These are phyloP conservation scores for Auricularia cornea DNA, from an alignment of 768 basidiomycete species.

Conservation along the genomic window DNA sequence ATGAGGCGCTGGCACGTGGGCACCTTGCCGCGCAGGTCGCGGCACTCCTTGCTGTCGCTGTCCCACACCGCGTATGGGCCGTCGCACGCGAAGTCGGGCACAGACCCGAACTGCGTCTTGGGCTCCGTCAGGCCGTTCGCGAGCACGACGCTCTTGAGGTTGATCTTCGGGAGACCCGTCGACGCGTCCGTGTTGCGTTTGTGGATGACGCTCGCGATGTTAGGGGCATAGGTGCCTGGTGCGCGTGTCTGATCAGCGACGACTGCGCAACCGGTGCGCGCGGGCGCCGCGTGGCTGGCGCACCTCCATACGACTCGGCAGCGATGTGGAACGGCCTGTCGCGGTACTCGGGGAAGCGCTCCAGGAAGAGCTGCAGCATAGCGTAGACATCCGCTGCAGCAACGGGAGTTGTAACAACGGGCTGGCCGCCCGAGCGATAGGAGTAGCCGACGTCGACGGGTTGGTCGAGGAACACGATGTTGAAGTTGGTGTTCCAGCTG, in stretches of 20 bases:
- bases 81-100: slow-evolving; percentile 76
- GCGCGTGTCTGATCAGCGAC: too few relatives aligned
- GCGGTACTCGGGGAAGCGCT: slow-evolving; percentile 68
- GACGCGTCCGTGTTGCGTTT: slow-evolving; percentile 55
- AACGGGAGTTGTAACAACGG: slow-evolving; percentile 70
- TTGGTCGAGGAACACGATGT: slow-evolving; percentile 31
- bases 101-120: slow-evolving; percentile 64
- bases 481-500: slow-evolving; percentile 77
- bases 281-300: too few relatives aligned
- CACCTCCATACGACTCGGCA: slow-evolving; percentile 62
- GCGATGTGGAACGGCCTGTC: slow-evolving; percentile 67
- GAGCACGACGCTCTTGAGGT: slow-evolving; percentile 75
- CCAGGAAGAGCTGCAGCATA: slow-evolving; percentile 73
- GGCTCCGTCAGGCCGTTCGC: slow-evolving; percentile 87
- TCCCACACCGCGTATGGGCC: slow-evolving; percentile 77
- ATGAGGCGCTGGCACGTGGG: slow-evolving; percentile 69
- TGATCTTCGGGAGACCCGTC: slow-evolving; percentile 57
- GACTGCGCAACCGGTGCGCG: too few relatives aligned
- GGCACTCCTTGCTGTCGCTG: slow-evolving; percentile 57
- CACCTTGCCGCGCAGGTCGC: slow-evolving; percentile 51
- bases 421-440: slow-evolving; percentile 66
- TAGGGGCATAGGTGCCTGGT: slow-evolving; percentile 67
- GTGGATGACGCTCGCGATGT: slow-evolving; percentile 78
- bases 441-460: slow-evolving; percentile 89
- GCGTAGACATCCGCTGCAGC: slow-evolving; percentile 88